Percentiles rank a stretch among this genome's conserved stretches.
phyloP scores from a whole-genome alignment of 495 filamentous ascomycete species.

The Hypoxylon fuscum region DNA sequence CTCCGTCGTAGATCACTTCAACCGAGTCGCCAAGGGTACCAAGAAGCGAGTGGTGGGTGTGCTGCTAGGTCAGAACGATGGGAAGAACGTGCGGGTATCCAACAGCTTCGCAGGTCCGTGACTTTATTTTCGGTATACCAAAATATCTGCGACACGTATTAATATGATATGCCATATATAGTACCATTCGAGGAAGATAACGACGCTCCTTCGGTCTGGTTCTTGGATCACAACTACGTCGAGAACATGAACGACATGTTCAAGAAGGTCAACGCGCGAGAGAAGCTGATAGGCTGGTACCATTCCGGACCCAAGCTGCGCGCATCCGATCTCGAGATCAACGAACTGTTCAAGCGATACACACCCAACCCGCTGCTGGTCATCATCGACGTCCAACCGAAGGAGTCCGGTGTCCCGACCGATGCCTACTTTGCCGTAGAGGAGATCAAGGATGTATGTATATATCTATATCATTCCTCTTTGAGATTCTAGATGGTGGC shows the following conservation, averaged over 20 bases:
- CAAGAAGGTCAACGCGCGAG: constrained; percentile 98
- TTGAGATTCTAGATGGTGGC: not conserved
- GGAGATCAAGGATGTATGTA: constrained; percentile 99
- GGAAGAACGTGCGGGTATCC: constrained; percentile 93
- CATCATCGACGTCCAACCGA: constrained; percentile 98
- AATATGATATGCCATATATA: constrained; percentile 48
- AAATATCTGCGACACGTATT: constrained; percentile 23
- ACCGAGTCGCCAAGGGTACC: constrained; percentile 78
- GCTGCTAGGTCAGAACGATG: constrained; percentile 92
- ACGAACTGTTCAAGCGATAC: constrained; percentile 99
- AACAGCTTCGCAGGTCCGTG: constrained; percentile 96
- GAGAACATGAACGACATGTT: constrained; percentile 99
- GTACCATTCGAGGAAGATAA: constrained; percentile 99
- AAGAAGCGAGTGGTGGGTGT: constrained; percentile 97
- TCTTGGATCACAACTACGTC: constrained; percentile 98
- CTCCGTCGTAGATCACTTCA: constrained; percentile 98
- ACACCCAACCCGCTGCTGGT: constrained; percentile 94
- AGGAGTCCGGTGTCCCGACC: constrained; percentile 96
- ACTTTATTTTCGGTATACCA: no score
- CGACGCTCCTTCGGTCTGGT: constrained; percentile 98
- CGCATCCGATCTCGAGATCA: constrained; percentile 98
- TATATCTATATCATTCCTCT: constrained; percentile 37
- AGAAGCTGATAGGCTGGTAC: constrained; percentile 99
- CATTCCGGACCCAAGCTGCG: constrained; percentile 97
- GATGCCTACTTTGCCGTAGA: constrained; percentile 99